Percentiles rank a stretch among this genome's conserved stretches.
Conservation (phyloP, 768 basidiomycete genomes). For the Collybia sp. region DNA sequence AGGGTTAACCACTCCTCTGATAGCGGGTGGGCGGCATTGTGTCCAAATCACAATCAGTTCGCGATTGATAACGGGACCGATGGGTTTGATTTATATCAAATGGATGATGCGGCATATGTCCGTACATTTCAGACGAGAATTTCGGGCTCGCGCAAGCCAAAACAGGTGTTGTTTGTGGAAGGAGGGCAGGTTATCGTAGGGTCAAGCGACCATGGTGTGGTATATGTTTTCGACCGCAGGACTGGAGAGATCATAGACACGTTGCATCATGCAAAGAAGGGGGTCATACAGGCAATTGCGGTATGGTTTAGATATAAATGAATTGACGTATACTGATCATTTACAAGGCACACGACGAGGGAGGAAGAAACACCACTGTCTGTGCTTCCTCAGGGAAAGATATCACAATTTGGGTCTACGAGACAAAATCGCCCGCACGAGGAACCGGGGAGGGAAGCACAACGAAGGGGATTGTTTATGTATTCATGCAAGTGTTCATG, state of each 20-base stretch:
- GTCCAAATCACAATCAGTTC: slow-evolving; percentile 1
- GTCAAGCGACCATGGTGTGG: slow-evolving; percentile 13
- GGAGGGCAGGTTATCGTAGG: slow-evolving; percentile 9
- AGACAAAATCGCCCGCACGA: too few relatives aligned
- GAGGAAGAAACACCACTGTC: too few relatives aligned
- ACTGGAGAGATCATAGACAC: slow-evolving; percentile 6
- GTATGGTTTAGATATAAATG: slow-evolving; percentile 1
- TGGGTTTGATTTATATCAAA: slow-evolving; percentile 8
- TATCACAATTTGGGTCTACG: too few relatives aligned
- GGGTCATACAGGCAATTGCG: slow-evolving; percentile 10
- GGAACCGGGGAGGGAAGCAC: too few relatives aligned
- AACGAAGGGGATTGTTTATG: too few relatives aligned
- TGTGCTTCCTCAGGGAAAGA: too few relatives aligned
- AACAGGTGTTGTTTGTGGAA: slow-evolving; percentile 9
- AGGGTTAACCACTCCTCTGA: slow-evolving; percentile 5
- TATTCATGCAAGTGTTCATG: too few relatives aligned
- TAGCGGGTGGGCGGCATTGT: slow-evolving; percentile 2
- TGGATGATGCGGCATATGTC: slow-evolving; percentile 1
- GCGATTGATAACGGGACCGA: slow-evolving; percentile 12
- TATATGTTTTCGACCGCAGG: slow-evolving; percentile 10
- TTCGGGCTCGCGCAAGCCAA: slow-evolving; percentile 1
- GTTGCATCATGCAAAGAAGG: slow-evolving; percentile 2
- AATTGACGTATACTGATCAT: too few relatives aligned
- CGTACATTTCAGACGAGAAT: slow-evolving; percentile 7
- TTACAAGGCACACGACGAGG: too few relatives aligned